Percentiles rank a stretch among this genome's conserved stretches.
Conservation (phyloP, 164 flowering plant genomes). For the Warburgia ugandensis region DNA sequence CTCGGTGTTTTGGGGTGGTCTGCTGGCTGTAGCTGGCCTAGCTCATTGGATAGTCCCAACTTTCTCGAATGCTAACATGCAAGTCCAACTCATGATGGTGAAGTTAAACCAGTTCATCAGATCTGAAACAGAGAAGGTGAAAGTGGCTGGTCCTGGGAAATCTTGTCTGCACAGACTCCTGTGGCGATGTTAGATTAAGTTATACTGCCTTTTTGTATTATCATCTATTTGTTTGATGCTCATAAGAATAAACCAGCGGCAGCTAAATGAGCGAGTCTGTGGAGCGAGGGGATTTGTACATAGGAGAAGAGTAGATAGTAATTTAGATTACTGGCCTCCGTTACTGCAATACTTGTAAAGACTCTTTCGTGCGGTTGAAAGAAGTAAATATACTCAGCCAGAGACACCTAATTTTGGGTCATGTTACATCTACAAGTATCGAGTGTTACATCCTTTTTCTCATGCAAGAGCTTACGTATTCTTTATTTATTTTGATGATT, state of each 20-base stretch:
- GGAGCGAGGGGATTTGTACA: conserved; percentile 38
- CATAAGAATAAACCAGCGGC: conserved; percentile 17
- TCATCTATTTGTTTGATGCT: conserved; percentile 12
- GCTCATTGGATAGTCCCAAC: conserved; percentile 27
- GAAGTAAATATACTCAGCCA: too few relatives aligned
- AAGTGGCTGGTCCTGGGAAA: neutral
- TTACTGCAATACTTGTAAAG: too few relatives aligned
- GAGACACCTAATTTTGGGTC: too few relatives aligned
- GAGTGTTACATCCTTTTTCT: too few relatives aligned
- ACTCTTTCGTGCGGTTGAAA: too few relatives aligned
- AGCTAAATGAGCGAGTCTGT: conserved; percentile 23
- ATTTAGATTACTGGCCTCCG: too few relatives aligned
- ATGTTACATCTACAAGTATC: too few relatives aligned
- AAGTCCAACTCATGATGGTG: neutral
- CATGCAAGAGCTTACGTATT: too few relatives aligned
- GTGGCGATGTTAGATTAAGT: neutral
- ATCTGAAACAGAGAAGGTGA: neutral
- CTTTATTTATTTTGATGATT: too few relatives aligned
- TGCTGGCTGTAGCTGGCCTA: conserved; percentile 87
- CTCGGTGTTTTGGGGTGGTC: conserved; percentile 93
- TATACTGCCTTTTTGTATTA: neutral
- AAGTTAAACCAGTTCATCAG: too few relatives aligned
- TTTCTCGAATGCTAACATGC: conserved; percentile 45
- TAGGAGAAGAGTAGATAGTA: too few relatives aligned
- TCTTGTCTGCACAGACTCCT: neutral